These are phyloP conservation scores for Tetratostichococcus sp. DNA, from an alignment of 139 green algal genomes.

Conservation along the genomic window DNA sequence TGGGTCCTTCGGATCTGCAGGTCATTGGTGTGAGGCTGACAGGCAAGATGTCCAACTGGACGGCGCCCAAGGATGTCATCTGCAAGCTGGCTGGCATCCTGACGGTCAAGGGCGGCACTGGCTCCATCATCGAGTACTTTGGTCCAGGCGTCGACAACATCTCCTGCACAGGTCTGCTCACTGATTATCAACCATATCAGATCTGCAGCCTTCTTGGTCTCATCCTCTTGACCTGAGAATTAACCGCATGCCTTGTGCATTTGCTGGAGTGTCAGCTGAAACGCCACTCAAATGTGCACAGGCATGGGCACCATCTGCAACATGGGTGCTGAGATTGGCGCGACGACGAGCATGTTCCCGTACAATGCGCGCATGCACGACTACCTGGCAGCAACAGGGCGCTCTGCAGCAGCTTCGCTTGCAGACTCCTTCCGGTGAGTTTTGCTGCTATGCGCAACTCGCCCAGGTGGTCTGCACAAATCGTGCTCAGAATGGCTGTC, in stretches of 20 bases:
- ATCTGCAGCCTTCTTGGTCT: neutral
- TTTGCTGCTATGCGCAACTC: too few relatives aligned
- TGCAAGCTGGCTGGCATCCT: constrained; percentile 93
- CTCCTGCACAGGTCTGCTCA: constrained; percentile 69
- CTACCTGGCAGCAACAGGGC: constrained; percentile 83
- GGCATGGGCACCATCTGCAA: constrained; percentile 97
- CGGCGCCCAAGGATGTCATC: constrained; percentile 92
- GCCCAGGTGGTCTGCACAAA: too few relatives aligned
- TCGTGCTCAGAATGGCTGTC: too few relatives aligned
- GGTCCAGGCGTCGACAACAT: constrained; percentile 86
- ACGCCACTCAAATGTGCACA: too few relatives aligned
- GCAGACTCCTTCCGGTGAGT: constrained; percentile 28
- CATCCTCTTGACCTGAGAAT: too few relatives aligned
- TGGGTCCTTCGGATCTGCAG: constrained; percentile 58
- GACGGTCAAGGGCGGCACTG: constrained; percentile 92
- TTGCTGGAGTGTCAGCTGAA: too few relatives aligned
- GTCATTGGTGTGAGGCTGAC: constrained; percentile 92
- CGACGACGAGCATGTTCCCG: constrained; percentile 94
- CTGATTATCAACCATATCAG: too few relatives aligned
- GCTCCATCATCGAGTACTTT: constrained; percentile 94
- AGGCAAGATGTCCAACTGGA: constrained; percentile 85
- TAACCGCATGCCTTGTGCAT: too few relatives aligned
- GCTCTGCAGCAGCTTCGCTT: constrained; percentile 53
- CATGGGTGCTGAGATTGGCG: constrained; percentile 96
- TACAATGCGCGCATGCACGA: constrained; percentile 89